Conservation (phyloP, 805 yeast species). For the Suhomyces tanzawaensis region DNA sequence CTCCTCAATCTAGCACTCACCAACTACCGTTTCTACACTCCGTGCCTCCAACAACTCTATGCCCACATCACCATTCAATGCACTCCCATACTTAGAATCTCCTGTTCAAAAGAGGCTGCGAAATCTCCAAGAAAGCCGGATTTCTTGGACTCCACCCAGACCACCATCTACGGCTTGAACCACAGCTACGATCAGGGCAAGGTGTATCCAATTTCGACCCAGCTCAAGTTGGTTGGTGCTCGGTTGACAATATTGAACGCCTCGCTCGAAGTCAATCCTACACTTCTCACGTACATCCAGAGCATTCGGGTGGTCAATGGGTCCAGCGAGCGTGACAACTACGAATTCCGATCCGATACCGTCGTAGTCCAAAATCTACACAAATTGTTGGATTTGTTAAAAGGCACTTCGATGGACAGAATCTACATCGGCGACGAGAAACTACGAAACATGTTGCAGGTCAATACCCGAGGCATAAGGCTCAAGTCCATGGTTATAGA, state of each 20-base stretch:
- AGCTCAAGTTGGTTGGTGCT: slow-evolving; percentile 26
- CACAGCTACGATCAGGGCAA: slow-evolving; percentile 6
- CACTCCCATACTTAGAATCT: slow-evolving; percentile 15
- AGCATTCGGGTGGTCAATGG: slow-evolving; percentile 31
- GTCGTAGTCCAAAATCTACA: slow-evolving; percentile 2
- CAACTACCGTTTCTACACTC: slow-evolving; percentile 33
- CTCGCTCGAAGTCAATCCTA: slow-evolving; percentile 32
- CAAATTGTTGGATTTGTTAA: slow-evolving; percentile 3
- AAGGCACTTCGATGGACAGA: slow-evolving; percentile 6
- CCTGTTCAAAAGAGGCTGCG: slow-evolving; percentile 5
- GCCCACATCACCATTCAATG: slow-evolving; percentile 20
- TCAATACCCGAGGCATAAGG: slow-evolving; percentile 1
- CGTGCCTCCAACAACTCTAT: slow-evolving; percentile 30
- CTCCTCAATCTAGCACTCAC: slow-evolving; percentile 32
- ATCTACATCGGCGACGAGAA: slow-evolving; percentile 20
- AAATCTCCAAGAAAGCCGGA: slow-evolving; percentile 15
- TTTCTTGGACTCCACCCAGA: slow-evolving; percentile 19
- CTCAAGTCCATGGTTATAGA: slow-evolving; percentile 22
- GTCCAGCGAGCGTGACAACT: not conserved
- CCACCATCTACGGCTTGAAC: slow-evolving; percentile 27
- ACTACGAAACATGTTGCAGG: slow-evolving; percentile 12
- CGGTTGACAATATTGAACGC: slow-evolving; percentile 42
- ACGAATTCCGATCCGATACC: slow-evolving; percentile 3
- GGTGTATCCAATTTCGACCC: slow-evolving; percentile 15
- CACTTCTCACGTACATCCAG: slow-evolving; percentile 30